These are phyloP conservation scores for Immersiporthe knoxdaviesiana DNA, from an alignment of 2,329 filamentous ascomycete species.

Conservation along the genomic window DNA sequence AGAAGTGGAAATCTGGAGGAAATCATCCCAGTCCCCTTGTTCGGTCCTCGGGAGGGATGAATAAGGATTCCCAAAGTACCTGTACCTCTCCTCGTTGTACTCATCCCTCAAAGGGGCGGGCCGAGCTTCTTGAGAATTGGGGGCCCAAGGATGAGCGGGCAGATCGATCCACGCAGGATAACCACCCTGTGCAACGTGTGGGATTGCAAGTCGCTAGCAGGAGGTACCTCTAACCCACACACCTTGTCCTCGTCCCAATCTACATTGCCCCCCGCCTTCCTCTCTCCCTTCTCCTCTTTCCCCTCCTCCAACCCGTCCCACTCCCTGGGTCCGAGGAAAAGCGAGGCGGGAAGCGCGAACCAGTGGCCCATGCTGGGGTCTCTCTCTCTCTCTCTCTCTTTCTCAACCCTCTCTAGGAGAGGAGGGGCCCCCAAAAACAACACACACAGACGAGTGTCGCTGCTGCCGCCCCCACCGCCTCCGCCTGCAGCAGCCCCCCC, in stretches of 20 bases:
- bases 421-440: not conserved
- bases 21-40: not conserved
- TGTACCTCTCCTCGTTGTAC: not conserved
- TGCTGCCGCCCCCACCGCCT: too few relatives aligned
- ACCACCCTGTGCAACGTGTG: not conserved
- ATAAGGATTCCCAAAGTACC: constrained; percentile 11
- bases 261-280: not conserved
- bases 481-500: not conserved
- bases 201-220: constrained; percentile 2
- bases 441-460: not conserved
- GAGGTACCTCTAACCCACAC: not conserved
- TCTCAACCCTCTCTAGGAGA: too few relatives aligned
- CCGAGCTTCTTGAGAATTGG: constrained; percentile 10
- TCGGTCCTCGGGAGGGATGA: not conserved
- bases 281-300: not conserved
- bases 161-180: constrained; percentile 26
- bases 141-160: constrained; percentile 29
- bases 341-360: not conserved
- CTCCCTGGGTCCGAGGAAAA: not conserved
- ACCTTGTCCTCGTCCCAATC: too few relatives aligned
- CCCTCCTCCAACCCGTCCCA: not conserved
- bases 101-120: not conserved
- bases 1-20: not conserved
- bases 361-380: not conserved
- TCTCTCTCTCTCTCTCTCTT: too few relatives aligned